Conservation (phyloP, 441 rosid species). For the Mallotus repandus region DNA sequence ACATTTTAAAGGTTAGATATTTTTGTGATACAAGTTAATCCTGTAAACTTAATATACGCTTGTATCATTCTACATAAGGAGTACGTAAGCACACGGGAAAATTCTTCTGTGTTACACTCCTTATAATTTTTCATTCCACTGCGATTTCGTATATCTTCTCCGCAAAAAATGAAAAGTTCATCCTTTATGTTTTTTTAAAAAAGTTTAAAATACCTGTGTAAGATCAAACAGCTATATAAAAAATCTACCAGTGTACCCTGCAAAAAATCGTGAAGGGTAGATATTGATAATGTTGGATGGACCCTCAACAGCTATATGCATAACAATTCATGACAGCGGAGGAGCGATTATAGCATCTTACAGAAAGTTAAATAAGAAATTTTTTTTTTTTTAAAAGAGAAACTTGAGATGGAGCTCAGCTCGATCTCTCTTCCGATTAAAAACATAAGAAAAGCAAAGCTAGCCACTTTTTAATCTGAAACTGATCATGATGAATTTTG, state of each 20-base stretch:
- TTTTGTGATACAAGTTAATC: too few relatives aligned
- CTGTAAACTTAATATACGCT: too few relatives aligned
- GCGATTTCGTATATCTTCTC: too few relatives aligned
- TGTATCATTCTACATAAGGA: too few relatives aligned
- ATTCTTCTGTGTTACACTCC: too few relatives aligned
- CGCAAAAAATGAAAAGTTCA: too few relatives aligned
- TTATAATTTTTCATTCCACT: too few relatives aligned
- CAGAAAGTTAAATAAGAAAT: not conserved
- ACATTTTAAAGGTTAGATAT: too few relatives aligned
- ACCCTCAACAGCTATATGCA: constrained; percentile 8
- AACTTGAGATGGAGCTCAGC: not conserved
- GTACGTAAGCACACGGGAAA: too few relatives aligned
- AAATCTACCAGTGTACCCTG: not conserved
- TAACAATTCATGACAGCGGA: not conserved
- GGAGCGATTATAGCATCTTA: constrained; percentile 9
- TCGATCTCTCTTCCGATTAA: too few relatives aligned
- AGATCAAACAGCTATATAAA: constrained; percentile 4
- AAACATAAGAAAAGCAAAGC: constrained; percentile 11
- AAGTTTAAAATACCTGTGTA: too few relatives aligned
- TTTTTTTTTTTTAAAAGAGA: not conserved
- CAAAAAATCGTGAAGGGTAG: constrained; percentile 12
- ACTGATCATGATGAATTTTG: constrained; percentile 17
- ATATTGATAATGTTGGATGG: constrained; percentile 21
- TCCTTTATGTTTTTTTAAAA: too few relatives aligned
- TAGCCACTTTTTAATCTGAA: constrained; percentile 20